Evolutionary conservation across 164 flowering plant species (phyloP), one percentile per base, ranked within the genome.

Genomic region (Warburgia ugandensis): DNA sequence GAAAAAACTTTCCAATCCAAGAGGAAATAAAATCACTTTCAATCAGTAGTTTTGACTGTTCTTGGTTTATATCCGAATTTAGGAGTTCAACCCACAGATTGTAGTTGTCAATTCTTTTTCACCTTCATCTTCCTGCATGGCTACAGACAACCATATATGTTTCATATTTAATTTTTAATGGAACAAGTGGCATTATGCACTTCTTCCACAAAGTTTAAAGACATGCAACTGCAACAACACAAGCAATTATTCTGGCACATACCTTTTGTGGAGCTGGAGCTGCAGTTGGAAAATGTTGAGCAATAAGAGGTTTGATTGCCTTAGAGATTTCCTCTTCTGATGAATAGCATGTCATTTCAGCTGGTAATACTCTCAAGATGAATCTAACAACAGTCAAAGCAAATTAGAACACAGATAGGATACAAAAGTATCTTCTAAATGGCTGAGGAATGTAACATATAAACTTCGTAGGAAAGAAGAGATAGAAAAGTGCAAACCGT

Each of bases 261-360:
- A 89, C 98, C 94, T 80, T 88, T 8, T 56, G 55, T 7, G 95
- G 77, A 3, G 60, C 65, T 53, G 74, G 55, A 54, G 77, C 63
- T 44, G 82, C 97, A 16, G 54, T 56, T n/a, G 96, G 94, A 56
- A 85, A 86, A 67, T 86, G 50, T 44, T 69, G 63, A 12, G 51
- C 68, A 38, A 86, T 64, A 43, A 86, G 63, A 45, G 97, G 94
- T 52, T 73, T 69, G 21, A 92, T 86, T 46, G 94, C 86, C 69
- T 63, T 79, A 25, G 77, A 62, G 52, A 92, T 86, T 68, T 92
- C 97, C 56, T 84, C 97, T 55, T 82, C 95, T 42, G 99, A 88
- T 44, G 95, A 69, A 79, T 92, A 88, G 74, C 97, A 92, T 57
- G 99, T 28, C 31, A 82, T 67, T 68, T 92, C 97, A 64, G 84